Percentiles rank a stretch among this genome's conserved stretches.
Conservation (phyloP, 1,284 basidiomycete genomes). For the Lignosus rhinocerotis region DNA sequence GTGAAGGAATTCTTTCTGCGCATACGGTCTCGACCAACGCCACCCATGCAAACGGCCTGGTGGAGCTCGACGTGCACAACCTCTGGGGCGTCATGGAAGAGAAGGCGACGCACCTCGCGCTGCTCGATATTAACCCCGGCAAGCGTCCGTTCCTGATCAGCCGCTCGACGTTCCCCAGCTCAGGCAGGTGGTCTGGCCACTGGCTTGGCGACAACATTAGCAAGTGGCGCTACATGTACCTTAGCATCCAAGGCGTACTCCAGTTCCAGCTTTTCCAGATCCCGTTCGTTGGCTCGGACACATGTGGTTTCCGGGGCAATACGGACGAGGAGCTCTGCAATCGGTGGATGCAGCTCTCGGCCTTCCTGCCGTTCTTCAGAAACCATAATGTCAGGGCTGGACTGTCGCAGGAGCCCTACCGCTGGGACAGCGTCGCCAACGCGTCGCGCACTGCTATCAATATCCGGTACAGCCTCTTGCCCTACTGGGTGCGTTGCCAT, state of each 20-base stretch:
- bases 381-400: conserved; percentile 68
- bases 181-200: conserved; percentile 67
- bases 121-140: conserved; percentile 51
- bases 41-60: conserved; percentile 53
- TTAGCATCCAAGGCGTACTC: conserved; percentile 67
- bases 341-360: conserved; percentile 80
- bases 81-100: conserved; percentile 69
- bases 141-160: conserved; percentile 68
- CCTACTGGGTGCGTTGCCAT: conserved; percentile 60
- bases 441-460: conserved; percentile 73
- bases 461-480: conserved; percentile 66
- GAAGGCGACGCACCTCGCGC: conserved; percentile 56
- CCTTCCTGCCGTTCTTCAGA: conserved; percentile 73
- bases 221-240: conserved; percentile 62
- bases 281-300: conserved; percentile 68
- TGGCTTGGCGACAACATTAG: conserved; percentile 60
- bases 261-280: conserved; percentile 80
- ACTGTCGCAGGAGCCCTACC: conserved; percentile 71
- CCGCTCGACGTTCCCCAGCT: conserved; percentile 67
- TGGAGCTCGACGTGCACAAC: conserved; percentile 65
- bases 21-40: conserved; percentile 61
- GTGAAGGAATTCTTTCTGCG: conserved; percentile 46
- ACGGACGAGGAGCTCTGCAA: conserved; percentile 75
- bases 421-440: conserved; percentile 75
- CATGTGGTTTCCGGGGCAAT: conserved; percentile 63